Evolutionary conservation across 2,329 filamentous ascomycete species (phyloP), one percentile per base, ranked within the genome.

Genomic region (Stagonosporopsis rhizophila): DNA sequence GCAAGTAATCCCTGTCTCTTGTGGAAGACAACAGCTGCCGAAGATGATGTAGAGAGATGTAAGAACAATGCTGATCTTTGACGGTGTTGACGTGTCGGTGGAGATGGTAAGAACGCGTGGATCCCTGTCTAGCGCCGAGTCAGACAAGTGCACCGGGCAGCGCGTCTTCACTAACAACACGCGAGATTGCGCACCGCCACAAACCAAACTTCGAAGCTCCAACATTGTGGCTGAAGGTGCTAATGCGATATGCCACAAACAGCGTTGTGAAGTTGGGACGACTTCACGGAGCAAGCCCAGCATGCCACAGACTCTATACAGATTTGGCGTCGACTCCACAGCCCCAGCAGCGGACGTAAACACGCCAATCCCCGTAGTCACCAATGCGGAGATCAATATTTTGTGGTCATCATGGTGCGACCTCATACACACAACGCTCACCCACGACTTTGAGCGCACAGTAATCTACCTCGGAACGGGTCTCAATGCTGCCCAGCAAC

Each of bases 381-480:
- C 41, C 4, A 55, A 56, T 19, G 11, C 23, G 3, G n/a, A 38
- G 6, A 42, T 51, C 7, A 15, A 40, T 0, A 22, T 56, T 7
- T 6, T 47, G 2, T 75, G 71, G 70, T 44, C 58, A 17, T 73
- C 71, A 20, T 75, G 72, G 72, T 74, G 71, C 49, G 72, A 75
- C 51, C 45, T 53, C 6, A 42, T 67, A 11, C 50, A 69, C 14
- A 54, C 53, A 0, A 34, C 54, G 14, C 14, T 15, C 30, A 27
- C 53, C 25, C 4, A 19, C 11, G 25, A 30, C 19, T 37, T 32
- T 9, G n/a, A 6, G 5, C 54, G 46, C 40, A 42, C 37, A 5
- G 37, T 66, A 7, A n/a, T 27, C 7, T 73, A 74, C 45, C 40
- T 23, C 2, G 71, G 71, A 11, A 59, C 56, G 9, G 54, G 64